Evolutionary conservation across 75 land plant genomes (phyloP), one percentile per base, ranked within the genome.

Genomic region (Ceratopteris richardii): DNA sequence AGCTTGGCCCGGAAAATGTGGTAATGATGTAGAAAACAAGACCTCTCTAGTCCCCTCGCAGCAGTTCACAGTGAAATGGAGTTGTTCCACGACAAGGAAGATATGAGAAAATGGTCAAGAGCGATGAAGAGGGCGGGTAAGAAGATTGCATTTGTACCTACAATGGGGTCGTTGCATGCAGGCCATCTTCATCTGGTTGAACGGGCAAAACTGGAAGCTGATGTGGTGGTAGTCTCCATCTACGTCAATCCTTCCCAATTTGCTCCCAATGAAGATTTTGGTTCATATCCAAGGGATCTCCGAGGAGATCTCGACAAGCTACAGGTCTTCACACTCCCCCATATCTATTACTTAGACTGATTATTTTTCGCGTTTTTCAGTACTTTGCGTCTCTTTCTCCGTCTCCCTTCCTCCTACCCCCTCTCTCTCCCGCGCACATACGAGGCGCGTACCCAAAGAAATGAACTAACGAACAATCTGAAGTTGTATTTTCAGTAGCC

Each of bases 231-330:
- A 1, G 99, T 95, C 56, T 86, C 99, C 29, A 70, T 95, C 33
- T 95, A 90, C 52, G 86, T 95, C 22, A 95, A 95, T 69, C 99
- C 99, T 16, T 71, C 83, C 39, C 96, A 95, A 62, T 94, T 94
- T 53, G 74, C 88, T 13, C 91, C 83, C 20, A 70, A 76, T 2
- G 98, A 94, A 44, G 96, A 90, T 44, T 77, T 94, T 44, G 54
- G 72, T 52, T 74, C 77, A 20, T 94, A 94, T 70, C 98, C 91
- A 14, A 73, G 85, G 17, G 88, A 94, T 67, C 69, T 94, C 25
- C 57, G 68, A 3, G 96, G 86, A 12, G 98, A 90, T 62, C 29
- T 94, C 16, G 44, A 16, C 9, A 94, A 94, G 78, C 79, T 94
- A 54, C 51, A 58, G 66, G 83, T 50, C 31, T 4, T 23, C 18